Conservation (phyloP, 1,139 yeast genomes). For the Zygosaccharomyces pseudobailii region DNA sequence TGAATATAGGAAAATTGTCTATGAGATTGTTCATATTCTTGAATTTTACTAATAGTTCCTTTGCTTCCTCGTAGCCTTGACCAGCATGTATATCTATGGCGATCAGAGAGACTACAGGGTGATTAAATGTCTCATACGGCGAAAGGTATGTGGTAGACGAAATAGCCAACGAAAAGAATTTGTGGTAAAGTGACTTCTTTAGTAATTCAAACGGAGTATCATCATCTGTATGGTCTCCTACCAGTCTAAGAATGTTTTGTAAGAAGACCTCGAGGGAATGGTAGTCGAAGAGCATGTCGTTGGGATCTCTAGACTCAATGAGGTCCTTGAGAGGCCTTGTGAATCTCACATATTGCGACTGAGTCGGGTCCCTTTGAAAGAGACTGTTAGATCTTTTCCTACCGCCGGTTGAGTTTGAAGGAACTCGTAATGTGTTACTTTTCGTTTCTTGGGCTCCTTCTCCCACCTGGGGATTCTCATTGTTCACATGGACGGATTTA, state of each 20-base stretch:
- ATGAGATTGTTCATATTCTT: constrained; percentile 35
- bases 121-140: constrained; percentile 85
- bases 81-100: constrained; percentile 42
- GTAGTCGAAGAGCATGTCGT: constrained; percentile 31
- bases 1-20: constrained; percentile 48
- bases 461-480: neutral
- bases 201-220: constrained; percentile 26
- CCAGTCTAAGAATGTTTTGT: constrained; percentile 30
- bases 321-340: constrained; percentile 43
- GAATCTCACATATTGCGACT: constrained; percentile 40
- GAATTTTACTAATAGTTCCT: constrained; percentile 47
- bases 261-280: constrained; percentile 35
- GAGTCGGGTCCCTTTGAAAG: constrained; percentile 30
- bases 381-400: constrained; percentile 31
- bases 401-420: constrained; percentile 5
- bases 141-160: constrained; percentile 56
- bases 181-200: constrained; percentile 50
- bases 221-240: constrained; percentile 32
- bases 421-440: neutral
- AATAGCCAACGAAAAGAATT: constrained; percentile 55
- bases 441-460: neutral
- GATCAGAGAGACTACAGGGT: constrained; percentile 76
- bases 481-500: neutral
- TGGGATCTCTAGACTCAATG: constrained; percentile 23
- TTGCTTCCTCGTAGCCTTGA: constrained; percentile 45